Percentiles rank a stretch among this genome's conserved stretches.
Conservation (phyloP, 306 rosid species). For the cucumber (Cucumis sativus) region Cucumber_9930_V3 NC_026659.2:19534501-19535000, state of each 20-base stretch:
- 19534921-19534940: slow-evolving; percentile 27
- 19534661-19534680: no score
- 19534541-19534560: slow-evolving; percentile 42
- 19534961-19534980: slow-evolving; percentile 50
- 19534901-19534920: no score
- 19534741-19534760: slow-evolving; percentile 95
- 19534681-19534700: slow-evolving; percentile 77
- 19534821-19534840: no score
- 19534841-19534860: no score
- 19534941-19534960: slow-evolving; percentile 62
- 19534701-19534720: slow-evolving; percentile 50
- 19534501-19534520: slow-evolving; percentile 61
- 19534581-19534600: no score
- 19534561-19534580: no score
- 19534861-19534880: no score
- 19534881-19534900: no score
- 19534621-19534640: no score
- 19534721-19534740: slow-evolving; percentile 81
- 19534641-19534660: no score
- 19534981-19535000: slow-evolving; percentile 28
- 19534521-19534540: slow-evolving; percentile 53
- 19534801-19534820: not conserved
- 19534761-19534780: slow-evolving; percentile 90
- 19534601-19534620: no score
- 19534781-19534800: slow-evolving; percentile 26